Percentiles rank a stretch among this genome's conserved stretches.
Conservation (phyloP, 805 yeast species). For the Ogataea pini region DNA sequence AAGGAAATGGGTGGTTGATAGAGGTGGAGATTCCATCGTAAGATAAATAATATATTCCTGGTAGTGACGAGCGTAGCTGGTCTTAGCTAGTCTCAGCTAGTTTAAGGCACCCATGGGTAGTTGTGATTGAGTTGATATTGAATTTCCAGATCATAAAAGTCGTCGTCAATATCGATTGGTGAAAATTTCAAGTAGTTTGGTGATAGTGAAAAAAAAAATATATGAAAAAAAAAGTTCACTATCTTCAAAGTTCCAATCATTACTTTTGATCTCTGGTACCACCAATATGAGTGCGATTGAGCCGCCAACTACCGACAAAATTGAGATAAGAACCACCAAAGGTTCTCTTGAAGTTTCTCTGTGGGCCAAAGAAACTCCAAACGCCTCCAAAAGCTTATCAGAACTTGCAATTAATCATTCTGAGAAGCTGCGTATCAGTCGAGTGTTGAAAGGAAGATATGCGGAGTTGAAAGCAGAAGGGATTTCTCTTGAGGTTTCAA, state of each 20-base stretch:
- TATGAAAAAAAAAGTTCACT: background rate
- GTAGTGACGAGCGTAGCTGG: too few species aligned
- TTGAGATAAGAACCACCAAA: conserved; percentile 7
- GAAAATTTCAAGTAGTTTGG: too few species aligned
- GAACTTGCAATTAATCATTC: conserved; percentile 7
- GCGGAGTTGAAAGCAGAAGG: conserved; percentile 8
- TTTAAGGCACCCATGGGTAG: too few species aligned
- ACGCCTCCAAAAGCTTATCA: conserved; percentile 7
- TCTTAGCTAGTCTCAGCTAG: too few species aligned
- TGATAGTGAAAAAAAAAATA: too few species aligned
- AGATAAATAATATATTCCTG: background rate
- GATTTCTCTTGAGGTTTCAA: background rate
- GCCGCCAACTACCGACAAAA: conserved; percentile 4
- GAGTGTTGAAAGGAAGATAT: conserved; percentile 7
- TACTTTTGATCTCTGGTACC: too few species aligned
- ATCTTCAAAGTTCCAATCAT: too few species aligned
- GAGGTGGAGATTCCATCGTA: too few species aligned
- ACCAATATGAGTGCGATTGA: conserved; percentile 11
- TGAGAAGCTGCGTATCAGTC: conserved; percentile 7
- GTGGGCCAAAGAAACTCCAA: conserved; percentile 17
- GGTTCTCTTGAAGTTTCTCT: conserved; percentile 10
- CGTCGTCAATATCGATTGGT: too few species aligned
- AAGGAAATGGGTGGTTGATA: background rate
- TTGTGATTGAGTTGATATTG: too few species aligned
- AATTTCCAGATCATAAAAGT: too few species aligned